Percentiles rank a stretch among this genome's conserved stretches.
phyloP scores from a whole-genome alignment of 164 flowering plant genomes.

The Tetracentron sinense region DNA sequence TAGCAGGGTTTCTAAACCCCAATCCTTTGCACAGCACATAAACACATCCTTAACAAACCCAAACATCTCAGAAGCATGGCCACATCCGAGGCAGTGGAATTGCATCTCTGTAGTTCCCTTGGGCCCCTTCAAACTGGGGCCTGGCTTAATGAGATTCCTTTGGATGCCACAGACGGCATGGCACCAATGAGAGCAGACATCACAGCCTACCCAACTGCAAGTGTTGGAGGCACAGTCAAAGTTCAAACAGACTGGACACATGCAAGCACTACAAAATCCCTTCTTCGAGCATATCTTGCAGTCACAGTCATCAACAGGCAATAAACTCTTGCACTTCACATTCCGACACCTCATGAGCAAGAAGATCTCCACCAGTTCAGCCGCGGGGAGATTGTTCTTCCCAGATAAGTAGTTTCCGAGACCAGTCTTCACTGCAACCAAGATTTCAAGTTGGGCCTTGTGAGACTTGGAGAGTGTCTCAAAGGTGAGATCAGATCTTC shows the following conservation, averaged over 20 bases:
- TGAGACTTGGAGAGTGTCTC: constrained; percentile 65
- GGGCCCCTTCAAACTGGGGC: constrained; percentile 62
- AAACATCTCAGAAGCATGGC: constrained; percentile 92
- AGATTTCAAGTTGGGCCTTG: constrained; percentile 59
- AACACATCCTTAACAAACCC: constrained; percentile 95
- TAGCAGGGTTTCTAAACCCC: constrained; percentile 63
- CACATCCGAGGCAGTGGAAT: constrained; percentile 85
- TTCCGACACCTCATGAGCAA: constrained; percentile 66
- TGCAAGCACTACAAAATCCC: constrained; percentile 92
- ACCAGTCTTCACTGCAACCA: constrained; percentile 74
- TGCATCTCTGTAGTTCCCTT: constrained; percentile 71
- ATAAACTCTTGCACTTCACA: constrained; percentile 54
- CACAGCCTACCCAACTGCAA: constrained; percentile 99
- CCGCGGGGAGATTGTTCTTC: constrained; percentile 31
- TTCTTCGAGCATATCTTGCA: constrained; percentile 89
- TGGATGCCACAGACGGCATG: constrained; percentile 85
- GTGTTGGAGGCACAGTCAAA: constrained; percentile 87
- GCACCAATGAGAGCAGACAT: constrained; percentile 93
- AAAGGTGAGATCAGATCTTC: constrained; percentile 67
- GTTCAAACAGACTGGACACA: constrained; percentile 85
- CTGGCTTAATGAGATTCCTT: constrained; percentile 66
- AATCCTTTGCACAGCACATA: constrained; percentile 61
- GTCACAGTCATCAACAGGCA: constrained; percentile 93
- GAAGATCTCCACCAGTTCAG: constrained; percentile 78
- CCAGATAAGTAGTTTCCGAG: constrained; percentile 42